A percentile compares a stretch with the other conserved stretches of the same genome.
These are phyloP conservation scores for Rostrohypoxylon terebratum DNA, from an alignment of 495 filamentous ascomycete species.

Conservation along the genomic window DNA sequence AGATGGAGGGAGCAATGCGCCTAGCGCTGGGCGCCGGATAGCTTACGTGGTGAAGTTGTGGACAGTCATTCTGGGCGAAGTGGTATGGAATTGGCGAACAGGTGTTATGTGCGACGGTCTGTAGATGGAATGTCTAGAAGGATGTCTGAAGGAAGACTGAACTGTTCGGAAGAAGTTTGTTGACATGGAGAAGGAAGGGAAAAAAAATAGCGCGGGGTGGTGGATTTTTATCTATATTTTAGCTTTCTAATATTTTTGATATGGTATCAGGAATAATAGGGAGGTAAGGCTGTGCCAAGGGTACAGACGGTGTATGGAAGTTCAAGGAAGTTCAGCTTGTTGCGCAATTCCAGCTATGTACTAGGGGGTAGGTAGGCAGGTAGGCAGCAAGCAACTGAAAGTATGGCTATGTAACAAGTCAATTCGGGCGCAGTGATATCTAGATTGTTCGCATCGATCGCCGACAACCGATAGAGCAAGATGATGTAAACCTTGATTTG, in stretches of 20 bases:
- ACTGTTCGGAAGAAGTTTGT: constrained; percentile 37
- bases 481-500: constrained; percentile 46
- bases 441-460: constrained; percentile 10
- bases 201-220: constrained; percentile 38
- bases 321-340: not conserved
- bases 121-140: constrained; percentile 41
- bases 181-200: constrained; percentile 46
- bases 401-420: no score
- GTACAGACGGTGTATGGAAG: not conserved
- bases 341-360: constrained; percentile 1
- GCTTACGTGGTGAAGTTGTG: constrained; percentile 58
- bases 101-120: constrained; percentile 42
- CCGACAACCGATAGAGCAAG: constrained; percentile 1
- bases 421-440: constrained; percentile 18
- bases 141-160: constrained; percentile 41
- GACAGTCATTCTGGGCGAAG: constrained; percentile 59
- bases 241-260: constrained; percentile 2
- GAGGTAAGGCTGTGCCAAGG: constrained; percentile 32
- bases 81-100: constrained; percentile 55
- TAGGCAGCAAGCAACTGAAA: no score
- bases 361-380: no score
- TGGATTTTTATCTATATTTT: constrained; percentile 42
- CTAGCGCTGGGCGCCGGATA: not conserved
- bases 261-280: constrained; percentile 12
- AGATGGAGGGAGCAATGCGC: not conserved